These are phyloP conservation scores for Saturnispora dispora DNA, from an alignment of 805 yeast genomes.

Conservation along the genomic window DNA sequence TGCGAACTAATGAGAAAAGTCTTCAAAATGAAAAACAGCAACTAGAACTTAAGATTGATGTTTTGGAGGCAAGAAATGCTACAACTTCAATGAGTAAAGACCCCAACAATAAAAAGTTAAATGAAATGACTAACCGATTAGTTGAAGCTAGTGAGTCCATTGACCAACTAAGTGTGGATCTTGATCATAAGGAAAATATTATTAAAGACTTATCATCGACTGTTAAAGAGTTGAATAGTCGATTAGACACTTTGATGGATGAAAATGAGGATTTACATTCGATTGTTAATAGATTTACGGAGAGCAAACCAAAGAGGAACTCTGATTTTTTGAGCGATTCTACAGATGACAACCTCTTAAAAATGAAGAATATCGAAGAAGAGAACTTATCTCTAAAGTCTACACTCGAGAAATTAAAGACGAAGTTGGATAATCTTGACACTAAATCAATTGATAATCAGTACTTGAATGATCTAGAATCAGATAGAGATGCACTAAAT, in stretches of 20 bases:
- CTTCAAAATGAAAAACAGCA: conserved; percentile 1
- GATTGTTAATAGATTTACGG: neutral
- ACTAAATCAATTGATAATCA: conserved; percentile 1
- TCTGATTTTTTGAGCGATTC: neutral
- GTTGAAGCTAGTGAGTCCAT: conserved; percentile 13
- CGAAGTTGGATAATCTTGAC: conserved; percentile 3
- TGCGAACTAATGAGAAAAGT: conserved; percentile 5
- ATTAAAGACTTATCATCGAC: neutral
- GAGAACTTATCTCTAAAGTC: conserved; percentile 14
- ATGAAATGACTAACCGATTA: conserved; percentile 9
- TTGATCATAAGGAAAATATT: conserved; percentile 7
- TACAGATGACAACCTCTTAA: neutral
- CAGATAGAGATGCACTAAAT: conserved; percentile 14
- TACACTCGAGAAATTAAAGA: conserved; percentile 4
- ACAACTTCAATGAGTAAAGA: neutral
- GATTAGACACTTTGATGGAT: conserved; percentile 5
- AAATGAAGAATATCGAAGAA: conserved; percentile 4
- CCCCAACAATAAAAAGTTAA: neutral
- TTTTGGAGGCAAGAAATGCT: conserved; percentile 4
- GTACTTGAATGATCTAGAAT: conserved; percentile 5
- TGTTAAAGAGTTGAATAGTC: conserved; percentile 9
- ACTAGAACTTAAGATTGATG: conserved; percentile 1
- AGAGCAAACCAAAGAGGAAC: neutral
- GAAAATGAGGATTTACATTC: conserved; percentile 9
- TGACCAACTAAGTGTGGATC: conserved; percentile 10